Base-by-base conservation (phyloP, 257 asterid species). In the Leptodermis oblonga region DNA sequence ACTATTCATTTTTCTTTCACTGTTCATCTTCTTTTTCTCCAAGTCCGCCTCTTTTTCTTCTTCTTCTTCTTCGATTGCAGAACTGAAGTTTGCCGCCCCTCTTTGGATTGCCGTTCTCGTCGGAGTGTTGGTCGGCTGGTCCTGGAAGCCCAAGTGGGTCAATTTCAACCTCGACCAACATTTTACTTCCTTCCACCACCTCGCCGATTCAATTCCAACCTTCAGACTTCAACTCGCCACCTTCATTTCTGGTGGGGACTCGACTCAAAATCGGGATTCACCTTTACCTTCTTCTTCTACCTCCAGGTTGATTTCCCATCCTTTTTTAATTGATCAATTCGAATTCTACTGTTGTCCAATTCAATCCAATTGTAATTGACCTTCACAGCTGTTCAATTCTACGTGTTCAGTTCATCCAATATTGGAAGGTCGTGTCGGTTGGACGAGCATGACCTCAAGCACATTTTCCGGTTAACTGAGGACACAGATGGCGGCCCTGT, bases 401-500 rank as follows among this genome's bases (percentile, higher is more conserved):
- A 1, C 71, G 43, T 74, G 60, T 8, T 65, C 84, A 90, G 98
- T 77, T 86, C 85, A 62, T 77, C 78, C 26, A 80, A 80, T 73
- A n/a, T 59, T 58, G 90, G 77, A 64, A 82, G 76, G 59, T 63
- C 90, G 30, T 75, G 80, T 62, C 45, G 79, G 73, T 87, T 90
- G 79, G 82, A 81, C 68, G 88, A 56, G 73, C 75, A 79, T 64
- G 98, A 92, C 82, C 85, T 88, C 69, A 75, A 70, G 71, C 86
- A 86, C 70, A 75, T 92, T 53, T 80, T 74, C 60, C 82, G 73
- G 10, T 79, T 90, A 54, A 90, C 81, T 20, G 97, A 86, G 63
- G 95, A 90, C 41, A 84, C 78, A 67, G 96, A 92, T 55, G 91
- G 87, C 4, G 98, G 98, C 9, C 91, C 91, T 33, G 68, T 74